These are phyloP conservation scores for Meyerozyma sp. DNA, from an alignment of 1,139 yeast genomes.

Conservation along the genomic window DNA sequence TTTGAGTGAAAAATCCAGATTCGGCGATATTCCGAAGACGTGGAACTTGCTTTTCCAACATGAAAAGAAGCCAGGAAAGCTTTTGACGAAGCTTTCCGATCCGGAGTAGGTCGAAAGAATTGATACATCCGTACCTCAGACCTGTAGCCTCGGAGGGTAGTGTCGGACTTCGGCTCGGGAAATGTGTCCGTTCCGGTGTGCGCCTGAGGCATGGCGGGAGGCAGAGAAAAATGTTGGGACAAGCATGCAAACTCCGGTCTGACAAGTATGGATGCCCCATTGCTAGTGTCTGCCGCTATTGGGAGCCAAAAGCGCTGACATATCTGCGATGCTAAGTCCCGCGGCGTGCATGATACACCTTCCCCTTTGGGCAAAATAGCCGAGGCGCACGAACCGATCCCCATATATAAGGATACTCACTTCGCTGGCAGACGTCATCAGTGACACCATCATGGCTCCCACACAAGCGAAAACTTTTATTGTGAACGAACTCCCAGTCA, in stretches of 20 bases:
- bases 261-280: too few relatives aligned
- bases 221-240: too few relatives aligned
- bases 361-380: background rate
- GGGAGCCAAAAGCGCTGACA: background rate
- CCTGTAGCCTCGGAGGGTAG: too few relatives aligned
- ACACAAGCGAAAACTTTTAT: constrained; percentile 8
- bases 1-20: constrained; percentile 23
- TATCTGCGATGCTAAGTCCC: background rate
- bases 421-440: background rate
- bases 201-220: too few relatives aligned
- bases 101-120: background rate
- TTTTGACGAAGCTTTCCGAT: constrained; percentile 17
- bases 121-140: too few relatives aligned
- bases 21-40: constrained; percentile 33
- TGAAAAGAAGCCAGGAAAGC: constrained; percentile 26
- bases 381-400: background rate
- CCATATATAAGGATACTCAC: background rate
- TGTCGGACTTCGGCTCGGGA: too few relatives aligned
- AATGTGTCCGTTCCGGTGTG: too few relatives aligned
- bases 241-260: too few relatives aligned
- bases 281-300: background rate
- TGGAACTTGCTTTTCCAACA: constrained; percentile 39
- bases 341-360: background rate
- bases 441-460: background rate
- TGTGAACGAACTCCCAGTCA: constrained; percentile 14